phyloP scores from a whole-genome alignment of 441 rosid species.

The Populus hybrid region DNA sequence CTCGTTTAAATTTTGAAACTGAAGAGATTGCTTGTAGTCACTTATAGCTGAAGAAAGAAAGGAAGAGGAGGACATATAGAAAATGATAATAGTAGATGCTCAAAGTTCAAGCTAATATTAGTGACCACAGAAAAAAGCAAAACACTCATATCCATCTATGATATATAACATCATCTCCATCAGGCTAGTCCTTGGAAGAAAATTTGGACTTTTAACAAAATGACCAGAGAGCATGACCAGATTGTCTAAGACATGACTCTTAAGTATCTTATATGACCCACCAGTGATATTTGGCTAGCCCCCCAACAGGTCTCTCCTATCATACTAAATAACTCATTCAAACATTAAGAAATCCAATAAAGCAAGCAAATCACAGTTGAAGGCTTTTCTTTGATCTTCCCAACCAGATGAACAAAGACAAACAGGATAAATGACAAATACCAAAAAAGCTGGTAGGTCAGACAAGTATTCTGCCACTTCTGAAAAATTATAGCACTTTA shows the following conservation, averaged over 20 bases:
- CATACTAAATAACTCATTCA: not conserved
- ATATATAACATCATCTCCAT: not conserved
- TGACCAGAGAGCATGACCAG: not conserved
- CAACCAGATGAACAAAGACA: not conserved
- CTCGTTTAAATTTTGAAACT: conserved; percentile 89
- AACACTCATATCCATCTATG: not conserved
- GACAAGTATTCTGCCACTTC: not conserved
- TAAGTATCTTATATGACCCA: not conserved
- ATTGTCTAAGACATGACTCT: not conserved
- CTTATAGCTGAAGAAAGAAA: conserved; percentile 67
- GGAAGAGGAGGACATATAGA: not conserved
- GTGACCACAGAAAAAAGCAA: not conserved
- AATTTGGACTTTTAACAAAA: not conserved
- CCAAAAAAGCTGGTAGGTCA: not conserved
- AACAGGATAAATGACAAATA: not conserved
- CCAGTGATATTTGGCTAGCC: not conserved
- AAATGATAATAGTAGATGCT: not conserved
- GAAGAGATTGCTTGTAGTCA: conserved; percentile 95
- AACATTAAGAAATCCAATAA: not conserved
- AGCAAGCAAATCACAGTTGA: not conserved
- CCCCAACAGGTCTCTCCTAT: not conserved
- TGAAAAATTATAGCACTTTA: not conserved
- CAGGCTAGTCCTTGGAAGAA: not conserved
- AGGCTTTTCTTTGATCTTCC: not conserved
- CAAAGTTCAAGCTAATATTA: not conserved